Percentiles rank a stretch among this genome's conserved stretches.
These are phyloP conservation scores for Sugiyamaella xylanicola DNA, from an alignment of 1,139 yeast genomes.

Conservation along the genomic window DNA sequence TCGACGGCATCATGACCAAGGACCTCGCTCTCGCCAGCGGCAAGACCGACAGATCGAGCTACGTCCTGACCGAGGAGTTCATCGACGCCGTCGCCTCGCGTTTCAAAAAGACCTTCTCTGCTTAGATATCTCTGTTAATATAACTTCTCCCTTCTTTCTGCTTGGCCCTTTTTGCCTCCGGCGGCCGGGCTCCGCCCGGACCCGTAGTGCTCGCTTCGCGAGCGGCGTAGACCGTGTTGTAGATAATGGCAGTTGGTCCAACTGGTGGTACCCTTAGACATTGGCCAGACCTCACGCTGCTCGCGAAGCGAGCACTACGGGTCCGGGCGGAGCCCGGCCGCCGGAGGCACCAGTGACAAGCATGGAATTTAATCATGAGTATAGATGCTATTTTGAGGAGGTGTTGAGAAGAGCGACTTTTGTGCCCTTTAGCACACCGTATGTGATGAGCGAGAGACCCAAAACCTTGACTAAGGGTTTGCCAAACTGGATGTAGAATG, in stretches of 20 bases:
- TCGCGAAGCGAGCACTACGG: background rate
- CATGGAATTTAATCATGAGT: background rate
- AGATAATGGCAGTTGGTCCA: background rate
- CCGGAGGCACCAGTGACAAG: background rate
- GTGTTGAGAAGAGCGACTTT: constrained; percentile 1
- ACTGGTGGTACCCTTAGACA: background rate
- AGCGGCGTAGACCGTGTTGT: background rate
- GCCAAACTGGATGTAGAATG: constrained; percentile 32
- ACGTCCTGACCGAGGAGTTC: constrained; percentile 89
- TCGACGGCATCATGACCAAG: constrained; percentile 91
- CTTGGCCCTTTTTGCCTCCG: background rate
- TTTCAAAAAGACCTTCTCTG: constrained; percentile 40
- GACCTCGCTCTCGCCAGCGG: constrained; percentile 90
- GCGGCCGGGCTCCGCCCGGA: background rate
- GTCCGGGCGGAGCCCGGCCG: background rate
- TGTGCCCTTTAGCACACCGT: constrained; percentile 26
- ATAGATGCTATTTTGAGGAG: background rate
- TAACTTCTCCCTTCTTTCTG: background rate
- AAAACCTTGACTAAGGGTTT: constrained; percentile 30
- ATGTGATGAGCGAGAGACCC: constrained; percentile 29
- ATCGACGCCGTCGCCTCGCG: constrained; percentile 74
- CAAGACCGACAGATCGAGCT: constrained; percentile 67
- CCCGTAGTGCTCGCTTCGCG: background rate
- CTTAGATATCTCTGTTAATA: constrained; percentile 1
- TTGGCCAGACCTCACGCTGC: background rate